Evolutionary conservation across 2,329 filamentous ascomycete genomes (phyloP), one percentile per base, ranked within the genome.

Genomic region (Kalmusia sp.): DNA sequence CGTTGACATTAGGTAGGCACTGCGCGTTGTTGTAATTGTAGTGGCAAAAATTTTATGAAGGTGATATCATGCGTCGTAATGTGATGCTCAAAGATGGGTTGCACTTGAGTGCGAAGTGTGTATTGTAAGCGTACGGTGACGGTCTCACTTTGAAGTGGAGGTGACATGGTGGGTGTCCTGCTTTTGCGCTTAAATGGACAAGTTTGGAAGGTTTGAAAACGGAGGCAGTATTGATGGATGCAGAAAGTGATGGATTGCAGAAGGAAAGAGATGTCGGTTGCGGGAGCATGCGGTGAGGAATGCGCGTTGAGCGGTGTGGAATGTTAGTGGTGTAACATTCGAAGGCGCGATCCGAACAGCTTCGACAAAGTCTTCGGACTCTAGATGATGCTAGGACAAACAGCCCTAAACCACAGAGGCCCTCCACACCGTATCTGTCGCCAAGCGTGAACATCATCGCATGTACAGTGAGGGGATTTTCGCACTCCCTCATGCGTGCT

Each of bases 391-490:
- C 4, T 22, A 25, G 25, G 41, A 17, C 5, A 62, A 40, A n/a
- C 51, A 51, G 2, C 22, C 21, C 6, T 57, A 30, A 30, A 63
- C 40, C 15, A 11, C 47, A 51, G 5, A 66, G 52, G 6, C 50
- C 52, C 12, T 48, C 38, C n/a, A 61, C 55, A 30, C 52, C 38
- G 33, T 63, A 64, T 39, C 61, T 64, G 24, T 63, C 60, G 14
- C 55, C 63, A 1, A 66, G 31, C 2, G 57, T 56, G 31, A 62
- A 66, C 62, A 64, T 62, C 11, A 48, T 54, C 4, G 57, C 57
- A 37, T 64, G 60, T 2, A 58, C 58, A 0, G 53, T 57, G 17
- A 65, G 52, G 67, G 72, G 63, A 61, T 72, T 28, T 61, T 65
- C 49, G 69, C 34, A 37, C 5, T 9, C 12, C 8, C 21, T n/a